Base-by-base conservation (phyloP, 352 stramenopile species). In the Phytophthora palmivora region DNA sequence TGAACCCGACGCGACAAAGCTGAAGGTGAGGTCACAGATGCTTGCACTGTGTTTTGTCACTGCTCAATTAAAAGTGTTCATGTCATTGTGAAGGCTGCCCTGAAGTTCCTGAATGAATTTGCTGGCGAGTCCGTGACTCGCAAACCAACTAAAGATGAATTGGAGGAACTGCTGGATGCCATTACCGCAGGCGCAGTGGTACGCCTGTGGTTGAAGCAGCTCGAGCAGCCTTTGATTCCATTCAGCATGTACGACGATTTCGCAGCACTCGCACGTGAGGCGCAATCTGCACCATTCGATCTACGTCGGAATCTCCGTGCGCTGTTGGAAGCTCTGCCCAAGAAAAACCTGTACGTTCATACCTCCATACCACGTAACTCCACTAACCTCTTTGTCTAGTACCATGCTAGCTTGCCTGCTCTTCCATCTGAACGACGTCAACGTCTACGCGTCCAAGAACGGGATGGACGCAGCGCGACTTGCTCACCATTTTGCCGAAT, bases 371-470 rank as follows among this genome's bases (percentile, higher is more conserved):
- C n/a, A n/a, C n/a, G n/a, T n/a, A 33, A 10, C 0, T 26, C n/a
- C 10, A 51, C 48, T 73, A 58, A 62, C 33, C 1, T 39, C 10
- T 63, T 1, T 24, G 7, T 38, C 12, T 15, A 91, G 82, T 33
- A 75, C 71, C 6, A 91, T 88, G 76, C 51, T 94, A 14, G 83
- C 78, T 24, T 92, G 81, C 43, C 52, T 94, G 54, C 77, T 94
- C 21, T 90, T 88, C 63, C 85, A 94, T 49, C 51, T 92, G 47
- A 94, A 94, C 65, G 85, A 94, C 57, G 81, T 94, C 37, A 88
- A 84, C 44, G 80, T 77, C 32, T 94, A 94, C 61, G 70, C 78
- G n/a, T 78, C 78, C 22, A 80, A 89, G 61, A 94, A 94, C 69
- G 60, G 53, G 30, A 89, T 94, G 79, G 72, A 88, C 59, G 82